Conservation (phyloP, 2,329 filamentous ascomycete genomes). For the Bipolaris oryzae region DNA sequence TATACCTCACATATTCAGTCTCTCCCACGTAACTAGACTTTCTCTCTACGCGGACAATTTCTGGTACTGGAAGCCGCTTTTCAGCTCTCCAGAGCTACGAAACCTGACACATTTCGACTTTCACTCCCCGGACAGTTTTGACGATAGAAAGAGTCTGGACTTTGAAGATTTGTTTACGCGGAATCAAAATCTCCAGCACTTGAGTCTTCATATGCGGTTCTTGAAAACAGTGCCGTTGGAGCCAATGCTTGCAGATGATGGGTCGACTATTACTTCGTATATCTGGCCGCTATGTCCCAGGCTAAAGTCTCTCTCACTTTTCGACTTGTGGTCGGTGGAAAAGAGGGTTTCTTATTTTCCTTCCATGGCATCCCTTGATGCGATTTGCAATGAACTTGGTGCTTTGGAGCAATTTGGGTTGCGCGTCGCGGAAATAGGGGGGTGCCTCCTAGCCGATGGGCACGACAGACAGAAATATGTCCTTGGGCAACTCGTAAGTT, state of each 20-base stretch:
- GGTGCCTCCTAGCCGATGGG: neutral
- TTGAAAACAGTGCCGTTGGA: neutral
- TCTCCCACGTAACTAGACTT: constrained; percentile 8
- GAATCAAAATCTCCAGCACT: neutral
- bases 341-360: too few relatives aligned
- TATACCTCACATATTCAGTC: constrained; percentile 2
- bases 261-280: neutral
- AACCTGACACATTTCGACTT: neutral
- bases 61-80: neutral
- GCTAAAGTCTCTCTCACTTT: neutral
- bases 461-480: neutral
- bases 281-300: neutral
- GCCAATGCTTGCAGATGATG: neutral
- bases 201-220: neutral
- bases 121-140: neutral
- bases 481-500: neutral
- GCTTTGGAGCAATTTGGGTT: neutral
- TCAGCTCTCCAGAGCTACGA: neutral
- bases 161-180: neutral
- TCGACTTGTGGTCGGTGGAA: neutral
- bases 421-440: neutral
- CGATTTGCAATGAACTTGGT: neutral
- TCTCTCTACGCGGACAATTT: neutral
- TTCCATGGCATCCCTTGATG: neutral
- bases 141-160: neutral